Evolutionary conservation across 306 rosid species (phyloP).

Genomic region (Vigna angularis): DNA sequence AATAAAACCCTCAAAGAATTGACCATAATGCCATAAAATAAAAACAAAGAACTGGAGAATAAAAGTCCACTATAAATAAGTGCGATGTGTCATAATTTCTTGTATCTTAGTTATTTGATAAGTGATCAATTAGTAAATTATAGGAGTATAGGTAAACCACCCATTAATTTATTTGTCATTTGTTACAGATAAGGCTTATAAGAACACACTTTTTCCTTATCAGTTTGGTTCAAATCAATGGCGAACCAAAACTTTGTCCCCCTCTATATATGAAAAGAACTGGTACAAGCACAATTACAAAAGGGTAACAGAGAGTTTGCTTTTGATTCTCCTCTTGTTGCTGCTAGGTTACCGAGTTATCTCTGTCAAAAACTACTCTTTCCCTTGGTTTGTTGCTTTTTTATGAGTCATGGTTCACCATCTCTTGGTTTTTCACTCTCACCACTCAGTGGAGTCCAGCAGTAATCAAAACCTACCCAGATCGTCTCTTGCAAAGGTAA

Average conservation of each 20-base stretch:
- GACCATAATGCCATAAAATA: neutral
- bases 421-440: constrained; percentile 49
- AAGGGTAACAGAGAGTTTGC: constrained; percentile 39
- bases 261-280: constrained; percentile 50
- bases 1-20: neutral
- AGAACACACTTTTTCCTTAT: neutral
- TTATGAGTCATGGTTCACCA: constrained; percentile 63
- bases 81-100: no score
- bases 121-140: no score
- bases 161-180: neutral
- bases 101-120: no score
- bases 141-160: neutral
- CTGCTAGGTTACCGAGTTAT: constrained; percentile 55
- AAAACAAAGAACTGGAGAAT: no score
- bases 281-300: constrained; percentile 28
- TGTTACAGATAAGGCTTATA: neutral
- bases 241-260: constrained; percentile 39
- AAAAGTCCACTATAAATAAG: no score
- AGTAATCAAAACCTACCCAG: constrained; percentile 53
- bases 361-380: constrained; percentile 43
- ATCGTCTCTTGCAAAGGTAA: constrained; percentile 56
- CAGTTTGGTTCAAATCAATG: constrained; percentile 23
- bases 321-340: constrained; percentile 50
- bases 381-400: constrained; percentile 63
- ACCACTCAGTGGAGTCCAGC: constrained; percentile 57